Evolutionary conservation across 495 filamentous ascomycete species (phyloP).

Genomic region (Parachaetomium inaequale): DNA sequence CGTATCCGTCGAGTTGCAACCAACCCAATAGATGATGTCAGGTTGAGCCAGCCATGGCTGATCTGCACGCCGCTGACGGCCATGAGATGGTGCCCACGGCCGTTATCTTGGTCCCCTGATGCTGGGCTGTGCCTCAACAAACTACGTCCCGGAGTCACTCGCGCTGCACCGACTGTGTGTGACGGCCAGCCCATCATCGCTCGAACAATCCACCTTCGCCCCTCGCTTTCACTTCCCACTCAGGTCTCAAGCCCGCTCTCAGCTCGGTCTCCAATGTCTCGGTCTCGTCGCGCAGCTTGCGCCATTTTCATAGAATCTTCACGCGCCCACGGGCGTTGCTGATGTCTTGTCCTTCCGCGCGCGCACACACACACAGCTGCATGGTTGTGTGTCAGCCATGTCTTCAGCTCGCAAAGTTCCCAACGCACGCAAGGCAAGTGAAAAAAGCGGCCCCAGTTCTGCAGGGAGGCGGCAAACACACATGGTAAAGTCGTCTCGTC

Average conservation of each 20-base stretch:
- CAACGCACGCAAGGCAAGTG: not conserved
- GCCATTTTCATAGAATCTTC: not conserved
- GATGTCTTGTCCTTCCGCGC: not conserved
- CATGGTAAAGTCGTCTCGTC: too few relatives aligned
- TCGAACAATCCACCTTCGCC: not conserved
- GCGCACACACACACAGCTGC: too few relatives aligned
- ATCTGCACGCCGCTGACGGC: not conserved
- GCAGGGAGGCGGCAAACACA: too few relatives aligned
- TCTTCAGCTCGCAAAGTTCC: not conserved
- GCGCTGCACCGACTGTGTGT: not conserved
- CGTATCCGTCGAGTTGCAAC: not conserved
- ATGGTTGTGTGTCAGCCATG: not conserved
- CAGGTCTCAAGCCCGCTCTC: not conserved
- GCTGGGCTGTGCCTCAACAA: not conserved
- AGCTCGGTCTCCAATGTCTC: conserved; percentile 9
- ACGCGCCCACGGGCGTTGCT: not conserved
- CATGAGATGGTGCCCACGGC: not conserved
- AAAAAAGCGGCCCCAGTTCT: not conserved
- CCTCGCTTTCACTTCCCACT: not conserved
- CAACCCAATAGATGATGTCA: not conserved
- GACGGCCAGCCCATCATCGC: not conserved
- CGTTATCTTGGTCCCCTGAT: not conserved
- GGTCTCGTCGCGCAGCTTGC: not conserved
- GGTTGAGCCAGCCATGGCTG: not conserved
- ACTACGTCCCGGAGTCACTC: not conserved